Percentiles rank a stretch among this genome's conserved stretches.
Conservation (phyloP, 495 filamentous ascomycete species). For the Penicillium ochrochloron region DNA sequence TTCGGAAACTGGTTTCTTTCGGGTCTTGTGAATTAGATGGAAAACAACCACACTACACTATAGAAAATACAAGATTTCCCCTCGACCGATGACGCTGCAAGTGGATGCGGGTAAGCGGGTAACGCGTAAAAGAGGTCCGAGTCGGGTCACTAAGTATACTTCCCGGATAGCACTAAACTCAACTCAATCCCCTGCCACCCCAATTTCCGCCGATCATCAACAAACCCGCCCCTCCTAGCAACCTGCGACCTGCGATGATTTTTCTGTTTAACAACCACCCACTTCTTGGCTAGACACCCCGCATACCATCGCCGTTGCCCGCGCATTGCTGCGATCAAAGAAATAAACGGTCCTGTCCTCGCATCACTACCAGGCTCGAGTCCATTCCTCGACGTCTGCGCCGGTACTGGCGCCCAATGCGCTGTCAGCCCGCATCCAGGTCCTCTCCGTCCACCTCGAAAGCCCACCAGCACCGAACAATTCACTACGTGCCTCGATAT, state of each 20-base stretch:
- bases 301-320: background rate
- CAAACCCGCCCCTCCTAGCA: constrained; percentile 20
- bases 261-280: constrained; percentile 7
- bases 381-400: constrained; percentile 15
- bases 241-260: background rate
- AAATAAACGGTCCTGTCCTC: too few relatives aligned
- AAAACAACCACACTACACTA: background rate
- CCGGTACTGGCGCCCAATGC: constrained; percentile 32
- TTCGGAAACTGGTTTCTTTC: background rate
- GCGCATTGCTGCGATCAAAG: background rate
- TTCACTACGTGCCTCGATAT: constrained; percentile 10
- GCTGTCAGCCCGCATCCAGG: constrained; percentile 30
- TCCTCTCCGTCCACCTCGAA: constrained; percentile 7
- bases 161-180: constrained; percentile 6
- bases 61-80: background rate
- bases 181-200: constrained; percentile 37
- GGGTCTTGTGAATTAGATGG: background rate
- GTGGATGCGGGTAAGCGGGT: constrained; percentile 8
- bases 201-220: constrained; percentile 32
- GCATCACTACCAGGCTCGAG: background rate
- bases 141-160: background rate
- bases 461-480: constrained; percentile 7
- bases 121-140: background rate
- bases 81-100: constrained; percentile 9
- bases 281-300: background rate